phyloP scores from a whole-genome alignment of 257 asterid genomes.

The Solanum rostratum region DNA sequence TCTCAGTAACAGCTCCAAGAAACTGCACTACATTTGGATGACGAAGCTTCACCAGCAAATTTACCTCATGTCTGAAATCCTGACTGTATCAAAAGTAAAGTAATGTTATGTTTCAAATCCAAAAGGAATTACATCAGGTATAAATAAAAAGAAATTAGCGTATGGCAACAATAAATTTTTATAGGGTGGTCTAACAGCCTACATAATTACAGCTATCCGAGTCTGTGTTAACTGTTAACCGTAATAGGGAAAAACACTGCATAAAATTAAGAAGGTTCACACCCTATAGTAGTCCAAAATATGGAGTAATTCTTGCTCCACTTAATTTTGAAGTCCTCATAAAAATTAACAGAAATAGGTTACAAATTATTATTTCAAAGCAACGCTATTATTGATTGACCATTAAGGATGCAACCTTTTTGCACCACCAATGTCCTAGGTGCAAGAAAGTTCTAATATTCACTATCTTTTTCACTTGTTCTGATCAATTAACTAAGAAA shows the following conservation, averaged over 20 bases:
- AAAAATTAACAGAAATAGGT: background rate
- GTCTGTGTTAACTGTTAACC: background rate
- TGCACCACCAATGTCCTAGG: background rate
- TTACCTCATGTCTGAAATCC: constrained; percentile 98
- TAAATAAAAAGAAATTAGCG: background rate
- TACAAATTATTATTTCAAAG: background rate
- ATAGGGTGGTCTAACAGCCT: background rate
- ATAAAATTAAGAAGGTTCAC: background rate
- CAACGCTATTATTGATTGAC: background rate
- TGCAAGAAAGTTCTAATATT: background rate
- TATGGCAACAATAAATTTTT: background rate
- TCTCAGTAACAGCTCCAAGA: constrained; percentile 94
- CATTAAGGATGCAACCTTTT: background rate
- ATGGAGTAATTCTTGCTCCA: background rate
- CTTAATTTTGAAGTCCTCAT: background rate
- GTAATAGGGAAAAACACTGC: background rate
- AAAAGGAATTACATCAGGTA: background rate
- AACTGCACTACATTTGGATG: constrained; percentile 98
- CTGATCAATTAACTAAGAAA: background rate
- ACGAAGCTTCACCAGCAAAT: constrained; percentile 94
- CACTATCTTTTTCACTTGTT: background rate
- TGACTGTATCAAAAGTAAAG: constrained; percentile 37
- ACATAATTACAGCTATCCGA: background rate
- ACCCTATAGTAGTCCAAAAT: background rate
- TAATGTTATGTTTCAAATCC: background rate